phyloP scores from a whole-genome alignment of 805 yeast species.

The Kazachstania africana region DNA sequence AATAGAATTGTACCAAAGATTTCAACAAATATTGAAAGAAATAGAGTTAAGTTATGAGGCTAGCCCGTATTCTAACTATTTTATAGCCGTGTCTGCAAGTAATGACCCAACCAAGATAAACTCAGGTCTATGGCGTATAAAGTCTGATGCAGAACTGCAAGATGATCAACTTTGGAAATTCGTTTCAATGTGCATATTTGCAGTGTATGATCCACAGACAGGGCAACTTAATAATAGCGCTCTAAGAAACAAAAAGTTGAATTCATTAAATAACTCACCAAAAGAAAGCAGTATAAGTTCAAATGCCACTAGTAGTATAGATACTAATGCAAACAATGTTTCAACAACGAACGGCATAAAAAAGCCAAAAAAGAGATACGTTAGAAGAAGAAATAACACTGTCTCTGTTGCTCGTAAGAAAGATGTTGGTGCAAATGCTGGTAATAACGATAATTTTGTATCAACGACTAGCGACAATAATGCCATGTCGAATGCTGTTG shows the following conservation, averaged over 20 bases:
- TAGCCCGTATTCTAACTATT: constrained; percentile 22
- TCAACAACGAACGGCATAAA: not conserved
- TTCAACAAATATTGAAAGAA: constrained; percentile 26
- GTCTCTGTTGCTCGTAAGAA: not conserved
- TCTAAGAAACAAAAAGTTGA: constrained; percentile 5
- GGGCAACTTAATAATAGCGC: constrained; percentile 20
- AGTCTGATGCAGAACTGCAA: constrained; percentile 15
- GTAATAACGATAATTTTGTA: not conserved
- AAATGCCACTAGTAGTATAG: constrained; percentile 1
- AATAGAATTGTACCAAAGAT: constrained; percentile 24
- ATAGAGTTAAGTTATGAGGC: constrained; percentile 23
- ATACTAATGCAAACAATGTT: constrained; percentile 1
- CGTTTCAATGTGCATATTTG: constrained; percentile 16
- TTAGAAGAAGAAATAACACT: not conserved
- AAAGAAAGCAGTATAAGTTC: not conserved
- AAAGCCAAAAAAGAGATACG: not conserved
- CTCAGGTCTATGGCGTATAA: constrained; percentile 22
- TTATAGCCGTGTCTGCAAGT: too few species aligned
- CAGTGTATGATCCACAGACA: constrained; percentile 20
- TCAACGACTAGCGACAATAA: not conserved
- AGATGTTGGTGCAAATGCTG: too few species aligned
- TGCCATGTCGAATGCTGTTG: not conserved
- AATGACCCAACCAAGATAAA: constrained; percentile 20
- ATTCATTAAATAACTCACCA: not conserved
- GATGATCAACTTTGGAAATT: constrained; percentile 22